These are phyloP conservation scores for Porphyrellus sp. DNA, from an alignment of 1,284 basidiomycete genomes.

Conservation along the genomic window DNA sequence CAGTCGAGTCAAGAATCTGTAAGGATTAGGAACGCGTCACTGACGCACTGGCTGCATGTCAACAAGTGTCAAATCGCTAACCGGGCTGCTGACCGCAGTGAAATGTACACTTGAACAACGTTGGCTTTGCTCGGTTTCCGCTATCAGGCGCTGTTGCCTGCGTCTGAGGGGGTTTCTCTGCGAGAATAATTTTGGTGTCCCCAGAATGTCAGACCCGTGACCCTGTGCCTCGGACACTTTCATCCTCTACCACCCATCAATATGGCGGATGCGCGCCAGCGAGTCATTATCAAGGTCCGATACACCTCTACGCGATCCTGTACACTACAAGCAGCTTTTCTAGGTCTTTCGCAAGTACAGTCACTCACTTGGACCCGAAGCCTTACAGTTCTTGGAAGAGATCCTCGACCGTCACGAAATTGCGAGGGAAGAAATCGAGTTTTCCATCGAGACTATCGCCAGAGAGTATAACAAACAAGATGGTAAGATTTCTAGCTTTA, in stretches of 20 bases:
- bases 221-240: no score
- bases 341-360: constrained; percentile 82
- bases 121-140: no score
- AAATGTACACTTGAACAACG: no score
- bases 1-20: background rate
- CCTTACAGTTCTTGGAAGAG: constrained; percentile 63
- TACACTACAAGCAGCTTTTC: background rate
- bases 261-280: constrained; percentile 50
- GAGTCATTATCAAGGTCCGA: constrained; percentile 61
- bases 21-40: no score
- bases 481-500: constrained; percentile 47
- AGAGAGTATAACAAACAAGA: constrained; percentile 91
- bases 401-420: constrained; percentile 69
- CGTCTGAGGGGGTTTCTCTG: no score
- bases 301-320: background rate
- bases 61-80: no score
- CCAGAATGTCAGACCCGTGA: no score
- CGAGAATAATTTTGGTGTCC: no score
- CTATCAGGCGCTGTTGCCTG: no score
- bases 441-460: constrained; percentile 80
- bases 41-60: no score
- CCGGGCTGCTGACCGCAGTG: no score
- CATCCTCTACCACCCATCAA: background rate
- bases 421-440: constrained; percentile 67
- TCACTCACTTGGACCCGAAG: constrained; percentile 76